A percentile compares a stretch with the other conserved stretches of the same genome.
These are phyloP conservation scores for Boletus bicolor DNA, from an alignment of 768 basidiomycete genomes.

Conservation along the genomic window DNA sequence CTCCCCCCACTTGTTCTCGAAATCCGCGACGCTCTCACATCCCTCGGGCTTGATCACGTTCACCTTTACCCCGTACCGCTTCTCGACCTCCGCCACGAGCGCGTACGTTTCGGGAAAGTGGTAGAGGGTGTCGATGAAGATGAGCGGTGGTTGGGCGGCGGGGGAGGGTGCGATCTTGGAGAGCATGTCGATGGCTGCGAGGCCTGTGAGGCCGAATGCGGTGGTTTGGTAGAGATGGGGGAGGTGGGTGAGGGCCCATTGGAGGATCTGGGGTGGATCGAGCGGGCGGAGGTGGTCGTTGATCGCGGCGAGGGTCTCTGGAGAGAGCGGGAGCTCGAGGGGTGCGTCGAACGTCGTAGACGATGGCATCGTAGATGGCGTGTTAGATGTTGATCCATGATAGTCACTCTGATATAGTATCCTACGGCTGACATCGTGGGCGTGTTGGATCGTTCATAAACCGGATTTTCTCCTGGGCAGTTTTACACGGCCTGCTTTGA, in stretches of 20 bases:
- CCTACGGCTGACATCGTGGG: too few relatives aligned
- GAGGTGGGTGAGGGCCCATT: constrained; percentile 79
- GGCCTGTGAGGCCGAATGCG: constrained; percentile 93
- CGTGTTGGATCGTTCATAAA: too few relatives aligned
- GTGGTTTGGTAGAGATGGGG: constrained; percentile 90
- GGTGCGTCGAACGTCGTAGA: constrained; percentile 31
- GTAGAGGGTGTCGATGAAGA: constrained; percentile 96
- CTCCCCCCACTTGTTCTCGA: constrained; percentile 77
- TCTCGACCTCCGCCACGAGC: constrained; percentile 78
- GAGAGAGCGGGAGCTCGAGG: constrained; percentile 54
- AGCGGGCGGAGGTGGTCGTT: constrained; percentile 72
- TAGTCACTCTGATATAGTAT: background rate
- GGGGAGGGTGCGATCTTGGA: constrained; percentile 61
- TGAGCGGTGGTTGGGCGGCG: constrained; percentile 66
- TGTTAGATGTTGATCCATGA: background rate
- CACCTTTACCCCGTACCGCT: constrained; percentile 68
- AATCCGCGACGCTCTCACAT: constrained; percentile 64
- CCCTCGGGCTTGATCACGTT: constrained; percentile 77
- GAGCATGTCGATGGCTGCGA: constrained; percentile 93
- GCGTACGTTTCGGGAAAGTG: constrained; percentile 94
- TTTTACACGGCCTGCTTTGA: too few relatives aligned
- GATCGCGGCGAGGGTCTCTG: constrained; percentile 58
- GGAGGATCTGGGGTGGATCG: constrained; percentile 78
- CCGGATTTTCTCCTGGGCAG: too few relatives aligned
- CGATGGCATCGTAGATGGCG: constrained; percentile 5